Evolutionary conservation across 805 yeast genomes (phyloP).

Genomic region (Kodamaea kakaduensis): DNA sequence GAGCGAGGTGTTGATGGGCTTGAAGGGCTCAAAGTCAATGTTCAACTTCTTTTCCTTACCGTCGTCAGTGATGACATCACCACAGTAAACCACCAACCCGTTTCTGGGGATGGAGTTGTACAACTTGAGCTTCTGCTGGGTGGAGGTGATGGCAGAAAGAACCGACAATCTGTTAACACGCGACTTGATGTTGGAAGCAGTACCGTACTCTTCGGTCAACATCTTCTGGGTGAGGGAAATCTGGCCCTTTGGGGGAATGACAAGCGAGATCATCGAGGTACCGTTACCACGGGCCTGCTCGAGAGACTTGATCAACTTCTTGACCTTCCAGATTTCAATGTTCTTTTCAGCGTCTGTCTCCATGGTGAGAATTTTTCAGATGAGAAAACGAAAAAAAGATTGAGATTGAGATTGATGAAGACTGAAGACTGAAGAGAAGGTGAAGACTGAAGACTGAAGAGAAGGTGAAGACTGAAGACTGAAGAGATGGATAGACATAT

Average conservation of each 20-base stretch:
- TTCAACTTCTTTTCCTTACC: conserved; percentile 97
- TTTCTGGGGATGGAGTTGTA: conserved; percentile 88
- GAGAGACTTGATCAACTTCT: conserved; percentile 82
- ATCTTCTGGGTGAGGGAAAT: conserved; percentile 81
- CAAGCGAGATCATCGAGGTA: conserved; percentile 96
- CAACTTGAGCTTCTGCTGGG: conserved; percentile 92
- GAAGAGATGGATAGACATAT: no score
- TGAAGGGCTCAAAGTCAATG: conserved; percentile 97
- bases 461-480: background rate
- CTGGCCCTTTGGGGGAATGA: conserved; percentile 94
- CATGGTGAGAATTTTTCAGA: conserved; percentile 8
- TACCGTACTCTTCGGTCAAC: conserved; percentile 98
- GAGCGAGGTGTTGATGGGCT: conserved; percentile 94
- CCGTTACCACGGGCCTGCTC: conserved; percentile 97
- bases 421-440: background rate
- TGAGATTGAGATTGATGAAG: no score
- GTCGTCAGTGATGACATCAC: conserved; percentile 95
- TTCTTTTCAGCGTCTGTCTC: conserved; percentile 79
- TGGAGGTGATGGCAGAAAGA: conserved; percentile 93
- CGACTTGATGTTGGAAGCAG: conserved; percentile 96
- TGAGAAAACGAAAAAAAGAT: conserved; percentile 1
- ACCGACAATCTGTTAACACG: conserved; percentile 96
- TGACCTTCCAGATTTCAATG: conserved; percentile 98
- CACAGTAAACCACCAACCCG: conserved; percentile 96
- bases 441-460: background rate